phyloP scores from a whole-genome alignment of 805 yeast genomes.

The Metschnikowia reukaufii region DNA sequence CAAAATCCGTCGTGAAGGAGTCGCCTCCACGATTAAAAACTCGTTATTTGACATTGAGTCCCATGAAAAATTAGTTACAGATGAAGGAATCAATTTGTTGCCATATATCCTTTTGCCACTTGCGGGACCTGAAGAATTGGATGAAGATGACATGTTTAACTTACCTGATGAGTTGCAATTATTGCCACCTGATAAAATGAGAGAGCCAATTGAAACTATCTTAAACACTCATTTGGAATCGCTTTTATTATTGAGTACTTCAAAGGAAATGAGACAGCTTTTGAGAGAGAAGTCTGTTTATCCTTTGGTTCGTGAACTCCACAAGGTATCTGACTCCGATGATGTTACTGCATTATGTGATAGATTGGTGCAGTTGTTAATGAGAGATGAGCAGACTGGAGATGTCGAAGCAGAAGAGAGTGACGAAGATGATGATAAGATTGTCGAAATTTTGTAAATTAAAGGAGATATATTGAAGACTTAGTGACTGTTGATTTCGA shows the following conservation, averaged over 20 bases:
- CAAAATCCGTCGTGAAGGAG: constrained; percentile 83
- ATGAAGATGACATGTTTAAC: constrained; percentile 79
- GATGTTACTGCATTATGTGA: constrained; percentile 70
- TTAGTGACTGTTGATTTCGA: no score
- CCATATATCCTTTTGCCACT: constrained; percentile 83
- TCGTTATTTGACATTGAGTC: constrained; percentile 74
- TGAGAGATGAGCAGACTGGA: constrained; percentile 70
- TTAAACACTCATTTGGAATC: constrained; percentile 76
- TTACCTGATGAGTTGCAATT: constrained; percentile 88
- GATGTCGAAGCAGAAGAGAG: constrained; percentile 32
- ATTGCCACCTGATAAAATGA: constrained; percentile 67
- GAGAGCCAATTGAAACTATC: constrained; percentile 71
- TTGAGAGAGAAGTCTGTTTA: constrained; percentile 83
- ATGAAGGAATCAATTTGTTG: constrained; percentile 66
- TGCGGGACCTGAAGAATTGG: constrained; percentile 73
- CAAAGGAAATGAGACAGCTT: constrained; percentile 68
- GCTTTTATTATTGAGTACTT: constrained; percentile 74
- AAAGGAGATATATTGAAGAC: no score
- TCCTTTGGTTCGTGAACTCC: constrained; percentile 82
- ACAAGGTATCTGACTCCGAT: constrained; percentile 50
- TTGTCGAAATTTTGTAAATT: constrained; percentile 51
- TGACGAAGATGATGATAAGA: constrained; percentile 47
- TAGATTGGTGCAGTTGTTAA: constrained; percentile 81
- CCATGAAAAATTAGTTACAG: constrained; percentile 60
- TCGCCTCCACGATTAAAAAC: constrained; percentile 89